Conservation (phyloP, 129 eudicot species). For the Oenanthe sinensis region DNA sequence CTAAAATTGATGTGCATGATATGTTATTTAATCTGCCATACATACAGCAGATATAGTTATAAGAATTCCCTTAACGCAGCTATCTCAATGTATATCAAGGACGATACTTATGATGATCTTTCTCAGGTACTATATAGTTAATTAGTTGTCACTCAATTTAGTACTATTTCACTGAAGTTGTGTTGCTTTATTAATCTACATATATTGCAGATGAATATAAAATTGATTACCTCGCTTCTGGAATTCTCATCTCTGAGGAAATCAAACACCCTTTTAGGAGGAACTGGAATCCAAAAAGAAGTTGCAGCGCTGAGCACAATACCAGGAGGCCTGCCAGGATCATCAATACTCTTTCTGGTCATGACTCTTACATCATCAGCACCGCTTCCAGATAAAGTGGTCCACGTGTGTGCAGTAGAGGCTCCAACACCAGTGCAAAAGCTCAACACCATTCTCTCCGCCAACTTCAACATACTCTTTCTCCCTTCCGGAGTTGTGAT, state of each 20-base stretch:
- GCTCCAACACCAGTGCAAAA: constrained; percentile 93
- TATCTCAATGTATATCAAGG: neutral
- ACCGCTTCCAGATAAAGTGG: constrained; percentile 77
- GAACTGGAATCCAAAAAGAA: constrained; percentile 93
- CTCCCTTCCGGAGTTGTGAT: constrained; percentile 89
- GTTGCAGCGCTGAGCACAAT: constrained; percentile 95
- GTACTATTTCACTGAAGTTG: neutral
- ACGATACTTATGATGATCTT: too few relatives aligned
- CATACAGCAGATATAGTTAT: too few relatives aligned
- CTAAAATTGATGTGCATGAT: too few relatives aligned
- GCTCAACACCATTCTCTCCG: constrained; percentile 92
- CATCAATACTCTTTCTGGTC: constrained; percentile 92
- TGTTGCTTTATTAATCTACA: neutral
- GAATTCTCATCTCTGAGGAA: constrained; percentile 81
- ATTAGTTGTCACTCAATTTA: too few relatives aligned
- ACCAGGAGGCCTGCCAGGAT: constrained; percentile 97
- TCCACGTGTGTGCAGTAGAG: constrained; percentile 96
- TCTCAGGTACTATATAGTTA: too few relatives aligned
- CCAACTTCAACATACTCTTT: constrained; percentile 88
- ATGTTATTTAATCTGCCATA: too few relatives aligned
- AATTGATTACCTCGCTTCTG: constrained; percentile 61
- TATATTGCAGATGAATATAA: neutral
- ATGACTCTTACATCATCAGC: constrained; percentile 91
- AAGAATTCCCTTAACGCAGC: too few relatives aligned
- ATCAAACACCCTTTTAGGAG: constrained; percentile 70